Conservation (phyloP, 257 asterid genomes). For the Cruciata laevipes region DNA sequence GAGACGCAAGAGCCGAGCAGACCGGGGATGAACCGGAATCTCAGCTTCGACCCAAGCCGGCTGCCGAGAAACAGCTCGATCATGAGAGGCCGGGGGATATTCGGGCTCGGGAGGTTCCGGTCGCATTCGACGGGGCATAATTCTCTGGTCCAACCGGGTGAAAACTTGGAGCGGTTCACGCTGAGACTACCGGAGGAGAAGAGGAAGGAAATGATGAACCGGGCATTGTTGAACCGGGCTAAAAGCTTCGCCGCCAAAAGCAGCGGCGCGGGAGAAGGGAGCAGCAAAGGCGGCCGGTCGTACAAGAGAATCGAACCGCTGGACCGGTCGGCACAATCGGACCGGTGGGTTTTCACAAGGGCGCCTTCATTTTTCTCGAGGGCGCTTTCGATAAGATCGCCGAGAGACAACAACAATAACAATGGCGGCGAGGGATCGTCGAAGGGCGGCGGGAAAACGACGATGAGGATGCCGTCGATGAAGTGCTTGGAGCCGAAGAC, state of each 20-base stretch:
- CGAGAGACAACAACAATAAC: constrained; percentile 37
- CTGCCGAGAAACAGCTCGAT: constrained; percentile 43
- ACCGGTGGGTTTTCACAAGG: constrained; percentile 45
- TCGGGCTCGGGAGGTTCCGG: constrained; percentile 43
- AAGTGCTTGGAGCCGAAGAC: constrained; percentile 61
- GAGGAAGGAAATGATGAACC: constrained; percentile 66
- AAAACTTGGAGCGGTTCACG: constrained; percentile 66
- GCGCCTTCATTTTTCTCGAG: constrained; percentile 37
- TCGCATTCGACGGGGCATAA: constrained; percentile 90
- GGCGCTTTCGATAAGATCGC: constrained; percentile 46
- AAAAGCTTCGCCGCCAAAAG: constrained; percentile 31
- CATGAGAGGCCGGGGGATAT: constrained; percentile 15
- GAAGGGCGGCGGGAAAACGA: constrained; percentile 20
- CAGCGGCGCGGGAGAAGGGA: constrained; percentile 43
- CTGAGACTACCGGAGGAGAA: constrained; percentile 49
- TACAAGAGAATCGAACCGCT: constrained; percentile 30
- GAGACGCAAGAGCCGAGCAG: constrained; percentile 13
- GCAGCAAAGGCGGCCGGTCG: constrained; percentile 38
- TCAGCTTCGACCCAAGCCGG: constrained; percentile 30
- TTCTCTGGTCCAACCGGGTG: constrained; percentile 63
- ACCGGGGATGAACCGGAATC: constrained; percentile 22
- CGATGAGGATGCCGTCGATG: constrained; percentile 54
- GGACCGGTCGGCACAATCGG: constrained; percentile 44
- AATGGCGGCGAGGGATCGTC: constrained; percentile 36
- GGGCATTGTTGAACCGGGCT: constrained; percentile 51